phyloP scores from a whole-genome alignment of 192 early-diverging fungal species.

The Rhizoclosmatium globosum region DNA sequence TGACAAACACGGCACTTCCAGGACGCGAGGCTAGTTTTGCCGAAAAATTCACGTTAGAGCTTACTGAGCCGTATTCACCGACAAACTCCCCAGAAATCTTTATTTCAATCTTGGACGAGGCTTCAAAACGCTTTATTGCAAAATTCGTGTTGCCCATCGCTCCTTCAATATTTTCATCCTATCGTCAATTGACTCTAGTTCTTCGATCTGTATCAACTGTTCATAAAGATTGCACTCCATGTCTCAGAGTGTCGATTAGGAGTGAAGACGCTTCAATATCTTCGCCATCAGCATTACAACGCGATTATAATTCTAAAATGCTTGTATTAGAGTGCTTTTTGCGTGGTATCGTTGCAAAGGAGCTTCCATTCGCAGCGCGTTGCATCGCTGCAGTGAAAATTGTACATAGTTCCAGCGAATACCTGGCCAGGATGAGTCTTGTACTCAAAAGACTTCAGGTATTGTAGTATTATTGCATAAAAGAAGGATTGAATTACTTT shows the following conservation, averaged over 20 bases:
- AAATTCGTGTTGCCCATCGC: constrained; percentile 35
- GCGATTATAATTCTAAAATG: constrained; percentile 29
- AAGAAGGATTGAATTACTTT: neutral
- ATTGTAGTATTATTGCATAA: too few relatives aligned
- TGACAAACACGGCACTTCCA: constrained; percentile 10
- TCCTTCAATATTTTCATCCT: constrained; percentile 16
- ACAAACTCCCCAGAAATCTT: constrained; percentile 2
- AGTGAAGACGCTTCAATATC: constrained; percentile 16
- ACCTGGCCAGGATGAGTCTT: constrained; percentile 19
- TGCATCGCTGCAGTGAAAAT: constrained; percentile 24
- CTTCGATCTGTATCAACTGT: constrained; percentile 26
- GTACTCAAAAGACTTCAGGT: constrained; percentile 28
- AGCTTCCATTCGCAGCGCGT: constrained; percentile 18
- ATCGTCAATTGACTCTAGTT: constrained; percentile 32
- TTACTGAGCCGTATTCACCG: constrained; percentile 9
- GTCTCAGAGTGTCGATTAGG: constrained; percentile 18
- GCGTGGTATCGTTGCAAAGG: neutral
- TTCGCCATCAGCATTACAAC: neutral
- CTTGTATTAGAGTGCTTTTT: constrained; percentile 22
- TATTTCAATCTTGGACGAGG: constrained; percentile 28
- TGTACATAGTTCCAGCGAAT: constrained; percentile 16
- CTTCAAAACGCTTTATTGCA: constrained; percentile 31
- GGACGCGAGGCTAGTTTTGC: constrained; percentile 27
- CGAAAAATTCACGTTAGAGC: constrained; percentile 20
- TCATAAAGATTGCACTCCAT: constrained; percentile 17